Evolutionary conservation across 2,329 filamentous ascomycete species (phyloP), one percentile per base, ranked within the genome.

Genomic region (Microsporum ferrugineum): DNA sequence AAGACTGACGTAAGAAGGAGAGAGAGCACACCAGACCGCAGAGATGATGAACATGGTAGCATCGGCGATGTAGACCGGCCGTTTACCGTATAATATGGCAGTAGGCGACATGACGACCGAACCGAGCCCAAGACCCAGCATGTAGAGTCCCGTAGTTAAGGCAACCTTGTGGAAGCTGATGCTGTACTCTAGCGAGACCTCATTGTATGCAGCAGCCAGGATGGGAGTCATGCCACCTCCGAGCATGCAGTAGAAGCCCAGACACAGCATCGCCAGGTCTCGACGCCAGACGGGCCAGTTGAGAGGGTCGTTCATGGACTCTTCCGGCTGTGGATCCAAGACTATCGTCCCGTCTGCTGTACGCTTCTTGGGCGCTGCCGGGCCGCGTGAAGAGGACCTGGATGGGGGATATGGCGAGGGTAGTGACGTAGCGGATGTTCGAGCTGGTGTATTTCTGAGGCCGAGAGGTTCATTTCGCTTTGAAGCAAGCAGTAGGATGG

Each of bases 161-260:
- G 92, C 87, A 2, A 96, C 90, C 58, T 82, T 75, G 34, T 89
- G 82, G 14, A 88, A 84, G 0, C 83, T 79, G 27, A 96, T 83
- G 63, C 81, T 63, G 70, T 88, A 87, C 1, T 80, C 82, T 0
- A 79, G 65, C 1, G 91, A 87, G 10, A 97, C 88, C 49, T 95
- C 79, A 36, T 85, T 86, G 77, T 96, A 97, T 10, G 91, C 92
- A 7, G 94, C 92, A 0, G 92, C 91, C 17, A 97, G 80, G 34
- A 96, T 79, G 0, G 94, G 88, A 0, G 91, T 96, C 78, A 95
- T 95, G 49, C 92, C 92, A 45, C 92, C 92, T 60, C 92, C 92
- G 17, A 96, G 75, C 84, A 96, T 88, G 73, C 91, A 96, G 74
- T 95, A 96, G 68, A 96, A 87, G 0, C 92, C 92, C 2, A 97